phyloP scores from a whole-genome alignment of 371 early-diverging fungal genomes.

The Rhizomucor pusillus region DNA sequence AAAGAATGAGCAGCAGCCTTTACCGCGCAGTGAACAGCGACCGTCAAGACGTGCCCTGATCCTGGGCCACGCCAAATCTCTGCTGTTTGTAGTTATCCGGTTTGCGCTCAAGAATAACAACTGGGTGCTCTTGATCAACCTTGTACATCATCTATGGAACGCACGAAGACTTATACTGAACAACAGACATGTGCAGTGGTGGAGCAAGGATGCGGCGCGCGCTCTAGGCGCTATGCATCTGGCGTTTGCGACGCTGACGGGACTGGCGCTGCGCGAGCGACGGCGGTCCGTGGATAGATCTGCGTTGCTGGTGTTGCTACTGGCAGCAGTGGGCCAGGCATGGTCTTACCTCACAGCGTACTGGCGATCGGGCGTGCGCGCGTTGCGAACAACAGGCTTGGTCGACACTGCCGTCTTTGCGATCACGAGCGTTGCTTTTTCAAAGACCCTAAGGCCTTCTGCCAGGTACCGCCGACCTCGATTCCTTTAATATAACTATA shows the following conservation, averaged over 20 bases:
- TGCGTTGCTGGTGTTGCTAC: slow-evolving; percentile 29
- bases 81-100: slow-evolving; percentile 13
- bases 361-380: slow-evolving; percentile 11
- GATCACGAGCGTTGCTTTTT: slow-evolving; percentile 14
- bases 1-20: not conserved
- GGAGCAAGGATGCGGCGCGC: slow-evolving; percentile 18
- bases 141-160: slow-evolving; percentile 34
- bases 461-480: slow-evolving; percentile 8
- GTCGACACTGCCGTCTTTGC: slow-evolving; percentile 15
- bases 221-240: slow-evolving; percentile 31
- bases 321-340: slow-evolving; percentile 33
- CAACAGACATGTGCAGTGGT: not conserved
- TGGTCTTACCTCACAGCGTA: slow-evolving; percentile 14
- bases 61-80: slow-evolving; percentile 22
- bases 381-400: slow-evolving; percentile 10
- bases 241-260: slow-evolving; percentile 26
- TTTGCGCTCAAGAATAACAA: slow-evolving; percentile 41
- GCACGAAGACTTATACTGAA: slow-evolving; percentile 17
- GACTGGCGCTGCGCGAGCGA: slow-evolving; percentile 29
- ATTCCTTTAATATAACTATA: slow-evolving; percentile 3
- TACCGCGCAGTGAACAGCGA: slow-evolving; percentile 3
- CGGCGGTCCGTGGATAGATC: slow-evolving; percentile 32
- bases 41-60: slow-evolving; percentile 25
- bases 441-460: slow-evolving; percentile 14
- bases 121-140: slow-evolving; percentile 33